A percentile compares a stretch with the other conserved stretches of the same genome.
Evolutionary conservation across 2,329 filamentous ascomycete genomes (phyloP).

Genomic region (Cladosporium sp.): DNA sequence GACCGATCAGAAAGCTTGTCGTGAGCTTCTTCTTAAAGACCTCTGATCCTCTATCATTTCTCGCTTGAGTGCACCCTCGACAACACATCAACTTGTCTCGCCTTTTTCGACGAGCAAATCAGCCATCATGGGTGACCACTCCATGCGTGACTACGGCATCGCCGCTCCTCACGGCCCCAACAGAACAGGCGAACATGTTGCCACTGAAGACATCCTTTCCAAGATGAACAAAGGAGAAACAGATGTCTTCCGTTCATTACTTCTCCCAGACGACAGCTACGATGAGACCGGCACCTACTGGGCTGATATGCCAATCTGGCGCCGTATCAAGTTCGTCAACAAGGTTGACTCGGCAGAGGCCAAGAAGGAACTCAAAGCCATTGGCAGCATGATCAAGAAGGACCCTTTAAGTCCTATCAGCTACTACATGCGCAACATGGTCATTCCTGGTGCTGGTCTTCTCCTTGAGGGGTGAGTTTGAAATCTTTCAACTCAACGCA

Average conservation of each 20-base stretch:
- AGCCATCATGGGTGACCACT: constrained; percentile 33
- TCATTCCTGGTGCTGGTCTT: constrained; percentile 88
- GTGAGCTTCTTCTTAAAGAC: constrained; percentile 14
- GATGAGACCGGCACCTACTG: constrained; percentile 83
- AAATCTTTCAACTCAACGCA: background rate
- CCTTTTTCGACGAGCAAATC: background rate
- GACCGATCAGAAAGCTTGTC: constrained; percentile 17
- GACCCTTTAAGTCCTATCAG: constrained; percentile 81
- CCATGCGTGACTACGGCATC: constrained; percentile 49
- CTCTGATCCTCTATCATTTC: constrained; percentile 5
- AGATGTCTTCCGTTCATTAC: constrained; percentile 72
- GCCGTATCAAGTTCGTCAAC: constrained; percentile 74
- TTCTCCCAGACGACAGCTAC: constrained; percentile 87
- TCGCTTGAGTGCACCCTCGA: background rate
- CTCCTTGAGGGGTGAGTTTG: constrained; percentile 72
- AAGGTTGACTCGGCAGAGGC: constrained; percentile 72
- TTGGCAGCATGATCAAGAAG: constrained; percentile 79
- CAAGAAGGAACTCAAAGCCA: constrained; percentile 62
- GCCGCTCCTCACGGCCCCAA: constrained; percentile 53
- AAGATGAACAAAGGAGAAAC: constrained; percentile 60
- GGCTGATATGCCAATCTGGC: constrained; percentile 74
- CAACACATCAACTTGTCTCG: background rate
- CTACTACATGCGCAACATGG: constrained; percentile 87
- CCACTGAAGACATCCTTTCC: constrained; percentile 39
- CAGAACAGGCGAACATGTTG: constrained; percentile 44